Evolutionary conservation across 345 rosid genomes (phyloP), one percentile per base, ranked within the genome.

Genomic region (Populus deltoides): DNA sequence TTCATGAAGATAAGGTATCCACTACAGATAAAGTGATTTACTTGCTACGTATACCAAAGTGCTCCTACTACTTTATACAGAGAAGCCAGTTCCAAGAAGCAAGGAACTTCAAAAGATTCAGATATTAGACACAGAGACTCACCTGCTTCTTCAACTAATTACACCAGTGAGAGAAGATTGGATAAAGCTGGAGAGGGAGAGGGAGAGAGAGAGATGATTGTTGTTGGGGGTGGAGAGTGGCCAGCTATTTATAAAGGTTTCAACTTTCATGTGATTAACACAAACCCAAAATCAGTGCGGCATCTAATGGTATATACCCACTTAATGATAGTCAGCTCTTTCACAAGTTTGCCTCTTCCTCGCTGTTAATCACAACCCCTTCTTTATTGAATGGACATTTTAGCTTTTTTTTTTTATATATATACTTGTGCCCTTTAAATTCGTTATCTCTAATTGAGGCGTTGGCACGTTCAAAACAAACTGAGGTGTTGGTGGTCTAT

Each of bases 91-190:
- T 69, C 53, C 72, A 41, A 39, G 31, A 69, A 69, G 45, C 53
- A 1, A 25, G 53, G 72, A 39, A 41, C 53, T 45, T 45, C 13
- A 11, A 36, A 31, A 13, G 35, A 43, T 38, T 20, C 41, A 41
- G 13, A 41, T 41, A 2, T 0, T 3, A 77, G 68, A 36, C 7
- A 61, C 22, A 69, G 74, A 29, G 55, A 77, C 79, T 70, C 38
- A 77, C 79, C 73, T 4, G 25, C 43, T 59, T 55, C 68, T 70
- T 67, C 72, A 36, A 75, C 24, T 11, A 45, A 13, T 27, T 61
- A 22, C 27, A 24, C 29, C 70, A 12, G 43, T 8, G 35, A 17
- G 77, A 11, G 27, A 17, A 39, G 7, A 25, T 5, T 47, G 35
- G 71, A 25, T 2, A 45, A 45, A 13, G 49, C 49, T 20, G 33